A percentile compares a stretch with the other conserved stretches of the same genome.
Conservation (phyloP, 2,329 filamentous ascomycete species). For the Fusarium dimerum region DNA sequence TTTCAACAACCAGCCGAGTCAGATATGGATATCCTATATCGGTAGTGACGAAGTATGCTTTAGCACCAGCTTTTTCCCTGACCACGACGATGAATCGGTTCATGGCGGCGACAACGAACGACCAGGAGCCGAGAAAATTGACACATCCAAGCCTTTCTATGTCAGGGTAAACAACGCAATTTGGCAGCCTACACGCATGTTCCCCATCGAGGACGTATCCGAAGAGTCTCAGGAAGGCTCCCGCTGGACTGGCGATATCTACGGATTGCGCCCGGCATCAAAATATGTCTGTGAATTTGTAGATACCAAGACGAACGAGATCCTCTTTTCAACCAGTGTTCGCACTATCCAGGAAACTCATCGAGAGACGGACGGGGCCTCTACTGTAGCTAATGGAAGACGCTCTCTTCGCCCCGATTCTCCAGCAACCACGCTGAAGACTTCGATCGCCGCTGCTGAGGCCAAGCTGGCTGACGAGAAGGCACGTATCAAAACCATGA, state of each 20-base stretch:
- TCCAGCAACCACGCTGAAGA: slow-evolving; percentile 73
- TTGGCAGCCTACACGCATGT: slow-evolving; percentile 78
- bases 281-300: slow-evolving; percentile 81
- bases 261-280: slow-evolving; percentile 67
- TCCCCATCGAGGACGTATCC: slow-evolving; percentile 43
- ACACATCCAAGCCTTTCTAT: slow-evolving; percentile 74
- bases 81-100: slow-evolving; percentile 38
- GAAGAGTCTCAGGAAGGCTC: slow-evolving; percentile 42
- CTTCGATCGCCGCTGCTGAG: slow-evolving; percentile 73
- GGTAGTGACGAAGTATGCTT: slow-evolving; percentile 78
- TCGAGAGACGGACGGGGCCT: slow-evolving; percentile 33
- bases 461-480: slow-evolving; percentile 70
- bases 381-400: slow-evolving; percentile 46
- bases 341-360: slow-evolving; percentile 58
- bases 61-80: slow-evolving; percentile 66
- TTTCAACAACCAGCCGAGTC: slow-evolving; percentile 68
- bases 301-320: slow-evolving; percentile 62
- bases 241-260: slow-evolving; percentile 72
- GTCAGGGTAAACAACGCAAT: slow-evolving; percentile 76
- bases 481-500: slow-evolving; percentile 66
- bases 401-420: slow-evolving; percentile 72
- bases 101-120: slow-evolving; percentile 30
- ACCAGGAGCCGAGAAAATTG: slow-evolving; percentile 52
- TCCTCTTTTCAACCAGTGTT: slow-evolving; percentile 72
- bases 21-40: slow-evolving; percentile 81